Evolutionary conservation across 2,329 filamentous ascomycete species (phyloP).

Genomic region (Sporothrix protearum): DNA sequence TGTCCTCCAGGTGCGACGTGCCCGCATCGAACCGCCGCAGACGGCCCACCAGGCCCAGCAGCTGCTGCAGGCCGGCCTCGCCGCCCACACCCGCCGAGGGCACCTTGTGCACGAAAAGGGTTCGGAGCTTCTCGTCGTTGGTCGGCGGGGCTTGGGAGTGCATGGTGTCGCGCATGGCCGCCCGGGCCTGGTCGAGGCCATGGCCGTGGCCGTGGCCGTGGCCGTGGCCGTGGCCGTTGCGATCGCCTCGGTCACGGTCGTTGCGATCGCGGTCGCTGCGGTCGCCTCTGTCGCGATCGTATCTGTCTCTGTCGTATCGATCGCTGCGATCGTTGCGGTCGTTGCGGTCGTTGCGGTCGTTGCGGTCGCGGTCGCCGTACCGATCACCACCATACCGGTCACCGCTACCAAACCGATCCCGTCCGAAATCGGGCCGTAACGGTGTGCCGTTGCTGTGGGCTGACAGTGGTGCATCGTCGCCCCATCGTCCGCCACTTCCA

Average conservation of each 20-base stretch:
- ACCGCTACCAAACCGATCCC: constrained; percentile 30
- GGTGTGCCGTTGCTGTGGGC: constrained; percentile 32
- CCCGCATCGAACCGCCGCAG: constrained; percentile 82
- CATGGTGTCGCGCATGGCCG: constrained; percentile 63
- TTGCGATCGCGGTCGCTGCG: background rate
- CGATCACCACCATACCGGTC: constrained; percentile 52
- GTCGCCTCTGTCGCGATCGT: constrained; percentile 4
- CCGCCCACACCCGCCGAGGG: constrained; percentile 69
- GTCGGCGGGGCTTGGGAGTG: constrained; percentile 76
- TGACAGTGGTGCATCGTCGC: constrained; percentile 42
- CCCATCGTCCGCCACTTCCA: constrained; percentile 45
- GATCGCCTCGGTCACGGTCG: constrained; percentile 1
- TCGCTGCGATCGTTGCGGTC: background rate
- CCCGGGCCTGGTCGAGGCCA: constrained; percentile 63
- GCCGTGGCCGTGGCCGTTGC: background rate
- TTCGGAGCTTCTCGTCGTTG: constrained; percentile 84
- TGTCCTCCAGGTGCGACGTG: constrained; percentile 54
- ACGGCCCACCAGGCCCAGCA: constrained; percentile 72
- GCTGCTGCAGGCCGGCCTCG: constrained; percentile 73
- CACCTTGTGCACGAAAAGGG: constrained; percentile 84
- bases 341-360: background rate
- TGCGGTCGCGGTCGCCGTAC: constrained; percentile 3
- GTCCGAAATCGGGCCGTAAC: constrained; percentile 23
- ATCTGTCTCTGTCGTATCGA: background rate
- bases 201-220: constrained; percentile 46